Conservation (phyloP, 129 eudicot genomes). For the Smallanthus sonchifolius region DNA sequence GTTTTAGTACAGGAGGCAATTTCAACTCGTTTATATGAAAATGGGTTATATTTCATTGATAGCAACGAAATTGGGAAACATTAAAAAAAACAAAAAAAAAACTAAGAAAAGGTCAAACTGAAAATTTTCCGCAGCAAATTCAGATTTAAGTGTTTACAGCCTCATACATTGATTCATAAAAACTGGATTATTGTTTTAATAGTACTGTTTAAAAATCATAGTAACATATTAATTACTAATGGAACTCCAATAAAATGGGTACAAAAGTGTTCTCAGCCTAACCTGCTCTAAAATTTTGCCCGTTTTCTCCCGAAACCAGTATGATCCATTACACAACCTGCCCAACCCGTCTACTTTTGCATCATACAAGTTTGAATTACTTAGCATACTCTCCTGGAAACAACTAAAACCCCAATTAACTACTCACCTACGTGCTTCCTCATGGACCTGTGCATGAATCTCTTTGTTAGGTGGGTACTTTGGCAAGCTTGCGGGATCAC, state of each 20-base stretch:
- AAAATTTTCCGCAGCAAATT: neutral
- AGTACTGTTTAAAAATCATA: neutral
- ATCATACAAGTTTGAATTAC: neutral
- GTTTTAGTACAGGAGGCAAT: neutral
- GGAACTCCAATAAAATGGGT: neutral
- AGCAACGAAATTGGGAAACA: no score
- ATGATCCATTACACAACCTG: neutral
- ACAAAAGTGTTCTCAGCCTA: neutral
- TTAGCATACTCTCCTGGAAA: neutral
- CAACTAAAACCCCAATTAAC: neutral
- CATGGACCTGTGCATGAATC: constrained; percentile 60
- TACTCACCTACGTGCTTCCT: constrained; percentile 56
- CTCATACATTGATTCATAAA: neutral
- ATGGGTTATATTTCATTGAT: neutral
- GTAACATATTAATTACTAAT: neutral
- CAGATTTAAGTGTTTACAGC: neutral
- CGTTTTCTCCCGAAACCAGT: neutral
- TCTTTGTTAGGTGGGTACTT: constrained; percentile 80
- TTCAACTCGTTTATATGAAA: neutral
- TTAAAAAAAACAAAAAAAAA: neutral
- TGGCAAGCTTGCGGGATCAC: constrained; percentile 80
- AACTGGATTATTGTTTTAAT: no score
- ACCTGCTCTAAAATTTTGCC: neutral
- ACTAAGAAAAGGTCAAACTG: neutral
- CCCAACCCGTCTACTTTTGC: neutral